phyloP scores from a whole-genome alignment of 495 filamentous ascomycete genomes.

The Saxophila tyrrhenica region DNA sequence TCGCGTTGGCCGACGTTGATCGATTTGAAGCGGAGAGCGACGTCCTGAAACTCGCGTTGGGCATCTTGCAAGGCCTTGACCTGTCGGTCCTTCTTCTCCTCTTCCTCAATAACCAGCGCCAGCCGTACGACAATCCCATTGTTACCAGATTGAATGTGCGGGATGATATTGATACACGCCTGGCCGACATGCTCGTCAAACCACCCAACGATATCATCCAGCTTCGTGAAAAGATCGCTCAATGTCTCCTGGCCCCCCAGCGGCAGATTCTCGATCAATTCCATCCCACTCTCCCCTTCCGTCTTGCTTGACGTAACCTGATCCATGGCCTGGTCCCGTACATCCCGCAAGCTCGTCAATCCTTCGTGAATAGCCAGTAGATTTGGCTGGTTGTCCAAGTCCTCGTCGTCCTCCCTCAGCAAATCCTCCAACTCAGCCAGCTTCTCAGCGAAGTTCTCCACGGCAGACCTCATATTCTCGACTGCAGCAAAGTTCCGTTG shows the following conservation, averaged over 20 bases:
- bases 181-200: slow-evolving; percentile 92
- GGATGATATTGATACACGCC: slow-evolving; percentile 81
- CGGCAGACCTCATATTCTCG: slow-evolving; percentile 77
- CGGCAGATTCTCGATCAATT: slow-evolving; percentile 36
- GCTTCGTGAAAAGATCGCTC: slow-evolving; percentile 73
- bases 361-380: slow-evolving; percentile 79
- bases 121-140: slow-evolving; percentile 79
- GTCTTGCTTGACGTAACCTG: slow-evolving; percentile 40
- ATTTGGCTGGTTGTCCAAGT: slow-evolving; percentile 85
- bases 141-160: slow-evolving; percentile 71
- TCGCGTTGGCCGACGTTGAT: slow-evolving; percentile 86
- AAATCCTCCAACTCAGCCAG: slow-evolving; percentile 62
- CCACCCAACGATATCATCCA: slow-evolving; percentile 79
- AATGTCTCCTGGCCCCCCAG: slow-evolving; percentile 56
- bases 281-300: slow-evolving; percentile 22
- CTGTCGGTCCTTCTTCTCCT: slow-evolving; percentile 89
- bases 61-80: slow-evolving; percentile 86
- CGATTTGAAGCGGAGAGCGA: slow-evolving; percentile 84
- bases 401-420: slow-evolving; percentile 68
- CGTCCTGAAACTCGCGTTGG: slow-evolving; percentile 85
- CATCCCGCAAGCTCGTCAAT: slow-evolving; percentile 81
- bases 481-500: slow-evolving; percentile 90
- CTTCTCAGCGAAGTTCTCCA: slow-evolving; percentile 73
- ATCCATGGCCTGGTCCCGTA: slow-evolving; percentile 90
- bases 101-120: slow-evolving; percentile 83